phyloP scores from a whole-genome alignment of 1,139 yeast species.

The Saccharomyces hybrid region DNA sequence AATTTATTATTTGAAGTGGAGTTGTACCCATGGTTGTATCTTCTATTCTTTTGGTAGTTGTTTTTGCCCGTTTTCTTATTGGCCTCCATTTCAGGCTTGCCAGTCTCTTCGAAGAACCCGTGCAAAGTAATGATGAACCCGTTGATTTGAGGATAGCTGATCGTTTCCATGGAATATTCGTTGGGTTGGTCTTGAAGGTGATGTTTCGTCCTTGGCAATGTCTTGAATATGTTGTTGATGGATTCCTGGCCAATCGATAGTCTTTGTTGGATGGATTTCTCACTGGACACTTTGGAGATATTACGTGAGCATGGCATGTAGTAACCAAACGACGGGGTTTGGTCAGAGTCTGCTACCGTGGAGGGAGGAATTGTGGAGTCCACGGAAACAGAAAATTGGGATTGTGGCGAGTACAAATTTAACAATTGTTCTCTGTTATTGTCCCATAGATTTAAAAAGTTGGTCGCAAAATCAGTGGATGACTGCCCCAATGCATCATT shows the following conservation, averaged over 20 bases:
- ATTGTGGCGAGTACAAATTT: constrained; percentile 69
- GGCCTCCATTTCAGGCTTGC: constrained; percentile 40
- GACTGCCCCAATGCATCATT: constrained; percentile 62
- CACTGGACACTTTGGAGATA: constrained; percentile 57
- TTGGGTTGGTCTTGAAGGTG: constrained; percentile 54
- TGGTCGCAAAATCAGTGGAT: constrained; percentile 67
- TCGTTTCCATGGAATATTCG: constrained; percentile 69
- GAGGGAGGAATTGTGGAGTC: constrained; percentile 42
- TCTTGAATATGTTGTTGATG: constrained; percentile 52
- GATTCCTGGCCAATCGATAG: constrained; percentile 63
- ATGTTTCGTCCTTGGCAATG: constrained; percentile 72
- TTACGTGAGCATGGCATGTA: constrained; percentile 71
- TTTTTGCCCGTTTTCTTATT: constrained; percentile 13
- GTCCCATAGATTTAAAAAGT: constrained; percentile 78
- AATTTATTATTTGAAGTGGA: constrained; percentile 36
- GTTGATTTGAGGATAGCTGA: constrained; percentile 60
- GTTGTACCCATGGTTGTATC: constrained; percentile 27
- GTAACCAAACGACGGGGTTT: constrained; percentile 48
- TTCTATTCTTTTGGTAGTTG: constrained; percentile 32
- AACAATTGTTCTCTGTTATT: constrained; percentile 59
- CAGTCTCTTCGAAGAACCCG: constrained; percentile 72
- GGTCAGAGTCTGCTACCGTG: constrained; percentile 36
- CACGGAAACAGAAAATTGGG: constrained; percentile 70
- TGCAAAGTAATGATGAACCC: constrained; percentile 75
- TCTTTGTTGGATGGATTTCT: constrained; percentile 46